These are phyloP conservation scores for Diaporthe helianthi DNA, from an alignment of 2,329 filamentous ascomycete genomes.

Conservation along the genomic window DNA sequence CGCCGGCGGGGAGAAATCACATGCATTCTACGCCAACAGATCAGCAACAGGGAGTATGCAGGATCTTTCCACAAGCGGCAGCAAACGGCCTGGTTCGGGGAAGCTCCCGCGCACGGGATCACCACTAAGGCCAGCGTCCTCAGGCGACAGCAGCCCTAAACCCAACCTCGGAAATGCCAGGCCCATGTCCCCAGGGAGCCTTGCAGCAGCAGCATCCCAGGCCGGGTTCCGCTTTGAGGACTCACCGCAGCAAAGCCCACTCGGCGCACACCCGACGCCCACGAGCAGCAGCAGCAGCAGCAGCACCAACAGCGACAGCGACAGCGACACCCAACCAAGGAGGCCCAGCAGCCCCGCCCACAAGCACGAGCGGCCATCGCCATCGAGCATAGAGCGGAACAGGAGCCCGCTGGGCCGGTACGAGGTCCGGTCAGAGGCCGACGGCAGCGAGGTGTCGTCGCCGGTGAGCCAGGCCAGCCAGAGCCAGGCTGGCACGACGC, in stretches of 20 bases:
- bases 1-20: conserved; percentile 3
- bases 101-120: conserved; percentile 1
- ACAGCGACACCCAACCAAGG: neutral
- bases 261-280: neutral
- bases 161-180: conserved; percentile 8
- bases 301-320: neutral
- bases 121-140: conserved; percentile 1
- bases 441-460: conserved; percentile 18
- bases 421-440: conserved; percentile 13
- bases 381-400: conserved; percentile 13
- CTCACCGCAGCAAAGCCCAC: neutral
- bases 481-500: neutral
- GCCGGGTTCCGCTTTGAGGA: conserved; percentile 16
- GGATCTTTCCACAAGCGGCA: neutral
- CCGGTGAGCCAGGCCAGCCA: conserved; percentile 11
- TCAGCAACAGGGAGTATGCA: conserved; percentile 15
- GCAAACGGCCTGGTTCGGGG: neutral
- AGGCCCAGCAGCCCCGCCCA: neutral
- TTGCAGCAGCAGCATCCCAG: conserved; percentile 9
- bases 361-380: neutral
- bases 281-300: neutral
- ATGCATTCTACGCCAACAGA: conserved; percentile 2
- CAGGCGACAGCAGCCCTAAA: neutral
- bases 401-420: conserved; percentile 17
- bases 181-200: conserved; percentile 5